Evolutionary conservation across 352 stramenopile species (phyloP), one percentile per base, ranked within the genome.

Genomic region (Elongisporangium prolatum): DNA sequence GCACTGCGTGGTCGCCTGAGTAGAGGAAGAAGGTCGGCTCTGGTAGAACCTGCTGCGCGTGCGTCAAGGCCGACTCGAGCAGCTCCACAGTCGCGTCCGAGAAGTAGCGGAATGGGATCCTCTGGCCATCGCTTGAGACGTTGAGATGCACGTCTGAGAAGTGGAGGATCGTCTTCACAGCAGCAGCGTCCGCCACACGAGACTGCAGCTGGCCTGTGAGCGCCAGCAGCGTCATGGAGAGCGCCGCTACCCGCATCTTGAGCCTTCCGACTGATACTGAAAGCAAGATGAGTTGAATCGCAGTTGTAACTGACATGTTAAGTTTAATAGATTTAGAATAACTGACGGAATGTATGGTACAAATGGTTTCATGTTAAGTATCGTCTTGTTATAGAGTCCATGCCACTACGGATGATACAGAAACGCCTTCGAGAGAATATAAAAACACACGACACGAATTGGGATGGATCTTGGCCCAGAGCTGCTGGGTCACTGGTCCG

Each of bases 111-210:
- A 75, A 77, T 5, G 69, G 73, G 22, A 81, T 64, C 25, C 52
- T 57, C 16, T 68, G 69, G 21, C 72, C 75, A 24, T 86, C 70
- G 5, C 24, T 21, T 6, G 84, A 91, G 52, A 91, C 68, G 56
- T 95, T 93, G 14, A 95, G 66, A 56, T 95, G 84, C 20, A 94
- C 84, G 62, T 95, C 86, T 14, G 84, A 93, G 57, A 93, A 91
- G 67, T 95, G 84, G 38, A 95, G 61, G 55, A 94, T 86, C 52
- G 28, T 40, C 28, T 13, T 40, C 4, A 13, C 28, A 40, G 28
- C 28, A 2, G 1, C 28, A 1, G 9, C 28, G 9, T 40, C 5
- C 2, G 28, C 28, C 28, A 14, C 24, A 34, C 7, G 24, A 34
- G 24, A 9, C 28, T 40, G 28, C 28, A 9, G 9, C 28, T 40